Conservation (phyloP, 108 stramenopile species). For the Aurantiochytrium sp. region DNA sequence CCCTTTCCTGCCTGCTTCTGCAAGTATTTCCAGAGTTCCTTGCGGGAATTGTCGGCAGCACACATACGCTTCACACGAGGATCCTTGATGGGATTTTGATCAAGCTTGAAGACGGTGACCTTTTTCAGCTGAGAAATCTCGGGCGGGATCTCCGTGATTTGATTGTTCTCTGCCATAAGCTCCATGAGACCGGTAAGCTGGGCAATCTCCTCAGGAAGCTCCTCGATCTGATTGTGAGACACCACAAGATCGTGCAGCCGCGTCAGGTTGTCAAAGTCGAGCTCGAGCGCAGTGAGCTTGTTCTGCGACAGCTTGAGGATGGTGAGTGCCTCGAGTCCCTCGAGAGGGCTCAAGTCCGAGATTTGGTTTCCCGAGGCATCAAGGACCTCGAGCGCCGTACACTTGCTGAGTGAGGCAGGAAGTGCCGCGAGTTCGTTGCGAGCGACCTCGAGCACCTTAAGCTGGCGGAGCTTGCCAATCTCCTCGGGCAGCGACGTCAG, state of each 20-base stretch:
- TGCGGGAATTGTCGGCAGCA: neutral
- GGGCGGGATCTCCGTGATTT: neutral
- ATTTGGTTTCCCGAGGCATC: neutral
- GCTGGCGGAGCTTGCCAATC: neutral
- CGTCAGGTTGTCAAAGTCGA: neutral
- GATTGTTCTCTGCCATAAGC: neutral
- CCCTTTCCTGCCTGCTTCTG: conserved; percentile 3
- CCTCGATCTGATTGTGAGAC: neutral
- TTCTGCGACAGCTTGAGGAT: conserved; percentile 1
- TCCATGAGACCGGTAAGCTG: neutral
- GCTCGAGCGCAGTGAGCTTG: conserved; percentile 12
- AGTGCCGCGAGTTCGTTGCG: neutral
- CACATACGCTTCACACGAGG: neutral
- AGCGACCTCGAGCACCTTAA: conserved; percentile 11
- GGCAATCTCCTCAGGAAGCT: neutral
- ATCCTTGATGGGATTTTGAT: neutral
- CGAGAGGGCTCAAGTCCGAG: neutral
- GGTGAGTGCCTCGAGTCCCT: neutral
- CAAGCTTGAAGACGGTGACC: neutral
- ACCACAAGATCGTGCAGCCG: neutral
- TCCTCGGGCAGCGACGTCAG: neutral
- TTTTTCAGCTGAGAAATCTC: conserved; percentile 2
- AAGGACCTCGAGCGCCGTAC: neutral
- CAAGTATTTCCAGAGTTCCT: neutral
- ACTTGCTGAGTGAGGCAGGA: neutral